A percentile compares a stretch with the other conserved stretches of the same genome.
phyloP scores from a whole-genome alignment of 257 asterid species.

The Plantago ovata region DNA sequence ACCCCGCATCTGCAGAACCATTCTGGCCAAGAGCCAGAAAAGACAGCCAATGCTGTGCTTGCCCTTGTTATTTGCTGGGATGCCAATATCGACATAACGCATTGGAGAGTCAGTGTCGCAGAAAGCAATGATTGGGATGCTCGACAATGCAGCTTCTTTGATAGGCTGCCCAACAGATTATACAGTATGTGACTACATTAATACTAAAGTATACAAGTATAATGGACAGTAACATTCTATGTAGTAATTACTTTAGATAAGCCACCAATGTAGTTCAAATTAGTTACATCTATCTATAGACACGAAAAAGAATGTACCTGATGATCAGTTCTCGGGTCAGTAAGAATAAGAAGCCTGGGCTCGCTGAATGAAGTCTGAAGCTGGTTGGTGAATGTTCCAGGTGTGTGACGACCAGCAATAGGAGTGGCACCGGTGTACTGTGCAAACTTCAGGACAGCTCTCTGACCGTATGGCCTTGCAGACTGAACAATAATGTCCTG shows the following conservation, averaged over 20 bases:
- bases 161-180: conserved; percentile 23
- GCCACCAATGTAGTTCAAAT: too few species aligned
- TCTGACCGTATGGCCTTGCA: conserved; percentile 42
- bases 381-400: conserved; percentile 38
- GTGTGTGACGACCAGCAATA: conserved; percentile 46
- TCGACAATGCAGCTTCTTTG: conserved; percentile 33
- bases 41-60: conserved; percentile 40
- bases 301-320: conserved; percentile 15
- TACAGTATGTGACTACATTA: conserved; percentile 1
- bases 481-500: conserved; percentile 43
- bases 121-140: conserved; percentile 40
- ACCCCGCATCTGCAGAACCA: conserved; percentile 42
- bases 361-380: conserved; percentile 35
- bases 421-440: conserved; percentile 39
- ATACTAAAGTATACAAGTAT: neutral
- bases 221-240: too few species aligned
- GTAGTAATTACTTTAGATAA: too few species aligned
- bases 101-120: conserved; percentile 43
- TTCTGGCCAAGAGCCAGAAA: conserved; percentile 43
- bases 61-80: conserved; percentile 43
- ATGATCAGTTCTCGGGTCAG: conserved; percentile 37
- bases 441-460: conserved; percentile 41
- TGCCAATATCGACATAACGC: conserved; percentile 34
- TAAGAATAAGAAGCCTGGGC: conserved; percentile 36
- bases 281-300: too few species aligned